Conservation (phyloP, 2,329 filamentous ascomycete species). For the Ramularia endophylla region DNA sequence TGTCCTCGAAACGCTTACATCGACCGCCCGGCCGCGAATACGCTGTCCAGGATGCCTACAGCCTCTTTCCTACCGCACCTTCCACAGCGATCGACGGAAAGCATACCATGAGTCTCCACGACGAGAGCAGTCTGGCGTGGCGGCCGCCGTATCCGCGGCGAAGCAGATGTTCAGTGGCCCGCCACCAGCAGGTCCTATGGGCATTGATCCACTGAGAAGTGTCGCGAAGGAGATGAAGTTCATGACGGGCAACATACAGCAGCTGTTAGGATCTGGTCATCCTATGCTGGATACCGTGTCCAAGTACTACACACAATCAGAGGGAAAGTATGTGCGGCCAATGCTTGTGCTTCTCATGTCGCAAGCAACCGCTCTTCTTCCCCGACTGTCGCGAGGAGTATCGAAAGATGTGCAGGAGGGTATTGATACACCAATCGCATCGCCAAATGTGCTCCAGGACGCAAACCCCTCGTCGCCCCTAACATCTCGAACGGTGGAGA, state of each 20-base stretch:
- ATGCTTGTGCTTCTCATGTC: slow-evolving; percentile 96
- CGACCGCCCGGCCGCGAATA: slow-evolving; percentile 10
- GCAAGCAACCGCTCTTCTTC: slow-evolving; percentile 78
- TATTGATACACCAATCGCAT: slow-evolving; percentile 58
- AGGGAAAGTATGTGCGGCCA: slow-evolving; percentile 94
- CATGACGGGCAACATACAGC: slow-evolving; percentile 85
- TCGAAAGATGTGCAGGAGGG: slow-evolving; percentile 27
- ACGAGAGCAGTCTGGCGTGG: slow-evolving; percentile 57
- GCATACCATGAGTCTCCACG: slow-evolving; percentile 32
- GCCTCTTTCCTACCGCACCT: slow-evolving; percentile 22
- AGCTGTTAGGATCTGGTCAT: slow-evolving; percentile 89
- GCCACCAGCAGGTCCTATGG: slow-evolving; percentile 59
- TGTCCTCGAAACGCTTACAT: slow-evolving; percentile 25
- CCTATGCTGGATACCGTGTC: slow-evolving; percentile 90
- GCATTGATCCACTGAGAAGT: slow-evolving; percentile 78
- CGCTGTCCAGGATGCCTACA: slow-evolving; percentile 30
- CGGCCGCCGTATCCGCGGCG: slow-evolving; percentile 62
- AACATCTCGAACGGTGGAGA: slow-evolving; percentile 44
- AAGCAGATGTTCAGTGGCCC: slow-evolving; percentile 67
- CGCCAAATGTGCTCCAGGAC: slow-evolving; percentile 63
- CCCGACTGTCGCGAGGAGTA: slow-evolving; percentile 48
- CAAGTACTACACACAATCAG: slow-evolving; percentile 95
- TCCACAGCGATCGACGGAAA: slow-evolving; percentile 26
- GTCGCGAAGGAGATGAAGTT: slow-evolving; percentile 98
- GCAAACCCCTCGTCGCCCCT: slow-evolving; percentile 66